Conservation (phyloP, 2,329 filamentous ascomycete genomes). For the Didymella glomerata region DNA sequence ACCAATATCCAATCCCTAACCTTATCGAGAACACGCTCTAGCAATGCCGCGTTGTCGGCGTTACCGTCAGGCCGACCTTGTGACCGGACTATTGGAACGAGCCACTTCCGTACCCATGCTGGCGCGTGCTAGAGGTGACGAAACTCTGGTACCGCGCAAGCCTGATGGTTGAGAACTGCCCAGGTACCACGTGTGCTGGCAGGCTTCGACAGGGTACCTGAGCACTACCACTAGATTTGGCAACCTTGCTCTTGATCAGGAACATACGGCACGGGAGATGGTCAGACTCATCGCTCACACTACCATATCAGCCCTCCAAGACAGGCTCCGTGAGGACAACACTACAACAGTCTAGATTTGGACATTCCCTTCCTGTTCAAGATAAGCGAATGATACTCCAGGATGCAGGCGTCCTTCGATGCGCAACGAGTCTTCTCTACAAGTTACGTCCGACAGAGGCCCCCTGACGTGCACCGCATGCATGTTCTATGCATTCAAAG, state of each 20-base stretch:
- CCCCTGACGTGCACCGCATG: not conserved
- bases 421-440: not conserved
- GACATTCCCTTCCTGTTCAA: not conserved
- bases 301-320: conserved; percentile 6
- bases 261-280: conserved; percentile 1
- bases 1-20: conserved; percentile 1
- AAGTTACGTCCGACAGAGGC: not conserved
- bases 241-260: conserved; percentile 1
- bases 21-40: conserved; percentile 1
- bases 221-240: not conserved
- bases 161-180: conserved; percentile 10
- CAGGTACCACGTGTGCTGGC: conserved; percentile 9
- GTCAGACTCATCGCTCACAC: conserved; percentile 1
- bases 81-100: conserved; percentile 20
- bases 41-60: conserved; percentile 11
- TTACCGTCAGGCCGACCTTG: conserved; percentile 8
- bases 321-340: not conserved
- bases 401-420: not conserved
- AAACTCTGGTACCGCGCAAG: conserved; percentile 11
- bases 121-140: conserved; percentile 7
- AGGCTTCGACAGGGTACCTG: not conserved
- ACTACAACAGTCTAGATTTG: conserved; percentile 7
- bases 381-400: conserved; percentile 6
- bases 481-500: conserved; percentile 5
- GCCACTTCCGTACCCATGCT: conserved; percentile 6